Base-by-base conservation (phyloP, 1,284 basidiomycete genomes). In the Ustilago bromivora region DNA sequence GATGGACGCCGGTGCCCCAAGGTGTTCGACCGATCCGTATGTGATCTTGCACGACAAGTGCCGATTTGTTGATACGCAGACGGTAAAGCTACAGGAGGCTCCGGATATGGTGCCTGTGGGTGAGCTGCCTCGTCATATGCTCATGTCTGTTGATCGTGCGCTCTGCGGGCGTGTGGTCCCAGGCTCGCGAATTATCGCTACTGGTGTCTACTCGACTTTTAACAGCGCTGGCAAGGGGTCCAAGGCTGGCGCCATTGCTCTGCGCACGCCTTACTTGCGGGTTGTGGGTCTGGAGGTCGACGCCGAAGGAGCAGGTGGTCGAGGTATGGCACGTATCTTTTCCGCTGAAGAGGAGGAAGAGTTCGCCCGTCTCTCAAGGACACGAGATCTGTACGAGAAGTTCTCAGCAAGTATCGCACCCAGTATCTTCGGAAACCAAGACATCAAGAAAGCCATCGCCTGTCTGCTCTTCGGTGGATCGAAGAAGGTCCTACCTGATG, bases 21-120 rank as follows among this genome's bases (percentile, higher is more conserved):
- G 95, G 67, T 99, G 97, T 84, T 95, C 95, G 0, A 88, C 98
- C 62, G 97, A 99, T 85, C 97, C 97, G 0, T 99, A 95, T 87
- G 90, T 96, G 55, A 97, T 99, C 82, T 89, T 99, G 12, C 97
- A 99, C 87, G 93, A 95, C 62, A 94, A 95, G 87, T 99, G 95
- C 60, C 89, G 90, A 4, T 99, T 99, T 86, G 92, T 96, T 34
- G 97, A 99, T 86, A 94, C 96, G 82, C 97, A 99, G 87, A 94
- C 92, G 8, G 90, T 99, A 82, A 99, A 99, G 87, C 90, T 99
- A 15, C 97, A 99, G 87, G 97, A 99, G 88, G 96, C 96, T 8
- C 97, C 97, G 0, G 97, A 99, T 86, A 98, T 98, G 95, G 97
- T 99, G 0, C 97, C 97, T 2, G 95, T 99, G 28, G 97, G 97